Evolutionary conservation across 2,329 filamentous ascomycete genomes (phyloP), one percentile per base, ranked within the genome.

Genomic region (Paracorniculantispora psalliotae): DNA sequence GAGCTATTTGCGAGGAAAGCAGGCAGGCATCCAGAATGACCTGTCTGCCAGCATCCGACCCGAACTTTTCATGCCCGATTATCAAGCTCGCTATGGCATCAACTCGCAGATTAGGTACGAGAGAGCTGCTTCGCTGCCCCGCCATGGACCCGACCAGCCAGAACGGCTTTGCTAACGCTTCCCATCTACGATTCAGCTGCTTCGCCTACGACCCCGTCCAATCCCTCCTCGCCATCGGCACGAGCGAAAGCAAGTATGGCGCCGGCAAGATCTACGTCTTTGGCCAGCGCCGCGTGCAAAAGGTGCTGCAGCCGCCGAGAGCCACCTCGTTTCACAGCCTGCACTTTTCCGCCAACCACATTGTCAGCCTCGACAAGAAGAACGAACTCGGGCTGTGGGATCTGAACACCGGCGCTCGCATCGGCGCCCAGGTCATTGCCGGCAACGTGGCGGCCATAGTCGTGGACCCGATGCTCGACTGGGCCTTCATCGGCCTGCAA

Each of bases 191-290:
- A 61, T 54, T 83, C 67, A 91, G 90, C 67, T 89, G 89, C 63
- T 77, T 97, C 64, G 89, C 92, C 61, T 97, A 96, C 77, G 92
- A 97, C 65, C 92, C 94, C 1, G 82, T 97, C 13, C 94, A 99
- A 71, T 96, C 92, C 28, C 85, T 99, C 59, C 81, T 99, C 54
- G 94, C 94, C 44, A 85, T 97, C 63, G 94, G 92, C 61, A 99
- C 94, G 44, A 90, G 86, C 70, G 89, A 96, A 74, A 91, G 89
- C 64, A 87, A 89, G 68, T 96, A 90, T 69, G 92, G 92, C 61
- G 84, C 85, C 35, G 93, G 93, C 25, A 87, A 92, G 71, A 89
- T 99, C 70, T 96, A 96, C 73, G 78, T 99, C 66, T 87, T 94
- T 71, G 94, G 94, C 46, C 89, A 90, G 71, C 84, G 83, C 59